These are phyloP conservation scores for Luvunga scandens DNA, from an alignment of 345 rosid genomes.

Conservation along the genomic window DNA sequence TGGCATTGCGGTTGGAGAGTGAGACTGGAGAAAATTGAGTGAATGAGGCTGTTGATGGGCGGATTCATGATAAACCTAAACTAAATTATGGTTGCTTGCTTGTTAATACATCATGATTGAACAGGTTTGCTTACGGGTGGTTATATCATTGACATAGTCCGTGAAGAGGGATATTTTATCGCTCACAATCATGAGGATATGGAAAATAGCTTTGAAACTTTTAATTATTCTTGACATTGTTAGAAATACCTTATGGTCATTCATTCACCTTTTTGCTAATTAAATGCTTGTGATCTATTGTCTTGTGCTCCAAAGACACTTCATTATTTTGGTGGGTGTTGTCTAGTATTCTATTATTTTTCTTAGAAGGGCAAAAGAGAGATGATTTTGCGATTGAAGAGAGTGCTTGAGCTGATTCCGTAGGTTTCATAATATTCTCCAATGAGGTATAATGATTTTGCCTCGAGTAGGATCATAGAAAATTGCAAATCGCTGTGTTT, in stretches of 20 bases:
- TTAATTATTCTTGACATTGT: not conserved
- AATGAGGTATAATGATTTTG: slow-evolving; percentile 9
- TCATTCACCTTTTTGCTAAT: not conserved
- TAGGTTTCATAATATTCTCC: not conserved
- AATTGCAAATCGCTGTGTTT: not conserved
- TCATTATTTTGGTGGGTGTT: not conserved
- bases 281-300: not conserved
- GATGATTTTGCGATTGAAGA: slow-evolving; percentile 6
- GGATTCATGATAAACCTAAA: not conserved
- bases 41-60: slow-evolving; percentile 1
- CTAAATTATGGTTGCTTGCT: slow-evolving; percentile 16
- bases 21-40: not conserved
- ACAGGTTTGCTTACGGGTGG: not conserved
- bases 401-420: not conserved
- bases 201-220: not conserved
- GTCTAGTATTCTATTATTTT: not conserved
- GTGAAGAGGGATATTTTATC: not conserved
- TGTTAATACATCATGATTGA: slow-evolving; percentile 20
- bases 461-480: slow-evolving; percentile 4
- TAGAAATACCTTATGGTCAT: not conserved
- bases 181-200: slow-evolving; percentile 4
- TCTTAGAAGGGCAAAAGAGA: slow-evolving; percentile 1
- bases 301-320: not conserved
- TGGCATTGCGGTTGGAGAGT: slow-evolving; percentile 9
- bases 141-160: not conserved